Evolutionary conservation across 768 basidiomycete genomes (phyloP).

Genomic region (Collybiopsis luxurians): DNA sequence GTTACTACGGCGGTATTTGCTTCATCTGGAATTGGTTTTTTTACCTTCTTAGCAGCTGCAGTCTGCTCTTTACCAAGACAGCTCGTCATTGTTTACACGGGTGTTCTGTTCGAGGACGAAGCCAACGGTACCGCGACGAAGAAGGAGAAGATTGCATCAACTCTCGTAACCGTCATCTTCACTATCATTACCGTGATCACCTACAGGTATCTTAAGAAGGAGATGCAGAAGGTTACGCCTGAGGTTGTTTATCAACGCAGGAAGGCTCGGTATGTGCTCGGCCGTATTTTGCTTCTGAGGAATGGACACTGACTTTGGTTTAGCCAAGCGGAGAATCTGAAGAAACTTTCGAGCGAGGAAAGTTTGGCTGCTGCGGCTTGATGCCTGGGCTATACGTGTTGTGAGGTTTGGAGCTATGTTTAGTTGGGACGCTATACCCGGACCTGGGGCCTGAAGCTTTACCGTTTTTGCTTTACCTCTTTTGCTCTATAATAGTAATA

Average conservation of each 20-base stretch:
- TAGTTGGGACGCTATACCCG: too few relatives aligned
- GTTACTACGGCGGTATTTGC: constrained; percentile 38
- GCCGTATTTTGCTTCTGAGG: background rate
- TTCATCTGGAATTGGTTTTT: constrained; percentile 38
- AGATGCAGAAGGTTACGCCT: constrained; percentile 26
- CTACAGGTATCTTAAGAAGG: constrained; percentile 34
- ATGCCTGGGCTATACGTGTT: too few relatives aligned
- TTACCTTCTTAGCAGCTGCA: constrained; percentile 35
- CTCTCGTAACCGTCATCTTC: constrained; percentile 31
- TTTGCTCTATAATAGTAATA: too few relatives aligned
- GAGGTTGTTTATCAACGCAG: constrained; percentile 17
- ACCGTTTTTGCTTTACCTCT: too few relatives aligned
- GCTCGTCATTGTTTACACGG: constrained; percentile 43
- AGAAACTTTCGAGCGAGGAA: background rate
- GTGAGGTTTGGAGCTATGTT: too few relatives aligned
- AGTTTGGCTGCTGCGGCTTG: too few relatives aligned
- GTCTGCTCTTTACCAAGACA: constrained; percentile 41
- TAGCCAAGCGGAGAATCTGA: background rate
- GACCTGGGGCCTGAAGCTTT: too few relatives aligned
- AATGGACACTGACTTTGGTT: too few relatives aligned
- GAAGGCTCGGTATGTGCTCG: constrained; percentile 12
- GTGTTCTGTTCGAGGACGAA: constrained; percentile 19
- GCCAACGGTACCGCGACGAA: background rate
- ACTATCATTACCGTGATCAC: constrained; percentile 34
- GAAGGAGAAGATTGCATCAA: constrained; percentile 31